Evolutionary conservation across 1,284 basidiomycete species (phyloP).

Genomic region (Apiotrichum domesticum): DNA sequence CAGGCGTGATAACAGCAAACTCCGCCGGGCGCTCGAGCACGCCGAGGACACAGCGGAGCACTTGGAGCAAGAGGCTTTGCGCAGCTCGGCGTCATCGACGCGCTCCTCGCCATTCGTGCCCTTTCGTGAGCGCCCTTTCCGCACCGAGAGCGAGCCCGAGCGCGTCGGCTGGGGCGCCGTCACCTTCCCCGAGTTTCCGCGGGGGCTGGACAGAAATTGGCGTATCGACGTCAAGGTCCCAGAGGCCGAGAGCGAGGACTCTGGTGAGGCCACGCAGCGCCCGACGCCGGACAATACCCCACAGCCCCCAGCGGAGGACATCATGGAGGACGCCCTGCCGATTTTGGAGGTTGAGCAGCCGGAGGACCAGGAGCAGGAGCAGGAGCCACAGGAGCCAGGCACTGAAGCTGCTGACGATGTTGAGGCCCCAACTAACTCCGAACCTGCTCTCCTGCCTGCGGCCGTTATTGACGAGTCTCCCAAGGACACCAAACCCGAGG

Average conservation of each 20-base stretch:
- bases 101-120: neutral
- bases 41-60: conserved; percentile 19
- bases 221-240: neutral
- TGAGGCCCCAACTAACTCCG: too few species aligned
- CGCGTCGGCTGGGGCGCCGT: conserved; percentile 26
- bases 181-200: conserved; percentile 24
- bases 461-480: too few species aligned
- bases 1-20: conserved; percentile 29
- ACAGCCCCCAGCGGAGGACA: neutral
- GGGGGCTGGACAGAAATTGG: neutral
- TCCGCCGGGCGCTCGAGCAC: conserved; percentile 29
- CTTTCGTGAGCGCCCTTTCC: neutral
- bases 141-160: neutral
- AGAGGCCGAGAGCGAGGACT: neutral
- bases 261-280: neutral
- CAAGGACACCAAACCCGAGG: neutral
- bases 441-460: too few species aligned
- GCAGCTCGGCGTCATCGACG: neutral
- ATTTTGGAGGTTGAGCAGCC: too few species aligned
- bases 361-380: too few species aligned
- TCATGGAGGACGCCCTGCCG: too few species aligned
- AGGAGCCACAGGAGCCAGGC: too few species aligned
- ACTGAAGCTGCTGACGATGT: too few species aligned
- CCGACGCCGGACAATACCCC: neutral
- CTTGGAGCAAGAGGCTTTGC: neutral